Percentiles rank a stretch among this genome's conserved stretches.
These are phyloP conservation scores for Metarhizium sp. DNA, from an alignment of 2,329 filamentous ascomycete genomes.

Conservation along the genomic window DNA sequence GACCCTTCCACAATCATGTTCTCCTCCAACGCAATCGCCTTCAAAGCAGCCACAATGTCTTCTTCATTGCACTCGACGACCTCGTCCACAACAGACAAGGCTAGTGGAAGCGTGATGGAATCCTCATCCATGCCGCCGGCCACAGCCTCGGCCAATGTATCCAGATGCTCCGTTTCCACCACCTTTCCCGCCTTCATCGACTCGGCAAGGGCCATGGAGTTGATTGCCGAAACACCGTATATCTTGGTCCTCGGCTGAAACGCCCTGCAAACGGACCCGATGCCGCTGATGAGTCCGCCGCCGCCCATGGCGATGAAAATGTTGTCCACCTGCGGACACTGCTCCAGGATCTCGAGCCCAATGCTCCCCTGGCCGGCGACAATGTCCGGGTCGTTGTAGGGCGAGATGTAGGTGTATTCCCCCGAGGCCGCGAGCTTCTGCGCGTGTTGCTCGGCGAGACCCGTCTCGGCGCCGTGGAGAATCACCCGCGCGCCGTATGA, in stretches of 20 bases:
- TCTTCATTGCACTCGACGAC: slow-evolving; percentile 13
- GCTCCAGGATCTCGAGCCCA: slow-evolving; percentile 14
- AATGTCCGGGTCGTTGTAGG: slow-evolving; percentile 14
- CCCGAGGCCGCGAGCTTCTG: slow-evolving; percentile 13
- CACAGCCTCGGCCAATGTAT: slow-evolving; percentile 14
- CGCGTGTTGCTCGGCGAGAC: slow-evolving; percentile 14
- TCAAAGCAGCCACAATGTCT: slow-evolving; percentile 9
- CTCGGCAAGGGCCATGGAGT: slow-evolving; percentile 13
- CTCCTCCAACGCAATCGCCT: slow-evolving; percentile 10
- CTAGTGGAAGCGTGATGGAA: slow-evolving; percentile 12
- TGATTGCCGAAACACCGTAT: slow-evolving; percentile 13
- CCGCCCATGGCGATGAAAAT: slow-evolving; percentile 16
- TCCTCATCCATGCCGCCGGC: slow-evolving; percentile 15
- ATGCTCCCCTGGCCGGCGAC: slow-evolving; percentile 12
- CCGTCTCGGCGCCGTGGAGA: slow-evolving; percentile 13
- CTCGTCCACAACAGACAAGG: slow-evolving; percentile 12
- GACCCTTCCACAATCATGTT: slow-evolving; percentile 17
- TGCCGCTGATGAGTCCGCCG: slow-evolving; percentile 14
- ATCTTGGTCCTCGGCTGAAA: slow-evolving; percentile 11
- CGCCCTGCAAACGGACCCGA: slow-evolving; percentile 15
- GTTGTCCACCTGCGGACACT: slow-evolving; percentile 12
- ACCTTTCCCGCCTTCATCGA: slow-evolving; percentile 12
- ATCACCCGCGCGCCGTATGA: slow-evolving; percentile 12
- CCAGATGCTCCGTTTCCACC: slow-evolving; percentile 13
- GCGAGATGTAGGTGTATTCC: slow-evolving; percentile 13